Evolutionary conservation across 768 basidiomycete genomes (phyloP).

Genomic region (Baorangia bicolor): DNA sequence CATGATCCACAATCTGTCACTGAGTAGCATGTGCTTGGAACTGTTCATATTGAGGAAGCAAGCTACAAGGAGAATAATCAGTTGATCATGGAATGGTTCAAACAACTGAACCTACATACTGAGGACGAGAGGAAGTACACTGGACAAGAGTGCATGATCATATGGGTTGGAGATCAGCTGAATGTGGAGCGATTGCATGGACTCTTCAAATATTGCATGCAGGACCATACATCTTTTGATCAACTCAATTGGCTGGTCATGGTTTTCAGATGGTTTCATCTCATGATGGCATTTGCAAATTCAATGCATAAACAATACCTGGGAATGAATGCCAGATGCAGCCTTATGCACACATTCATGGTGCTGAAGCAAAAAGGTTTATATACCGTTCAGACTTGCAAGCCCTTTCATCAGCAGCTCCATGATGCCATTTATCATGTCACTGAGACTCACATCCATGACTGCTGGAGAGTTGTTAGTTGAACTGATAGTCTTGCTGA

Average conservation of each 20-base stretch:
- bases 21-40: conserved; percentile 37
- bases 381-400: neutral
- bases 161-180: conserved; percentile 39
- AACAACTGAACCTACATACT: conserved; percentile 13
- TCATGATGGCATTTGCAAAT: conserved; percentile 39
- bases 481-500: neutral
- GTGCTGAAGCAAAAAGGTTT: neutral
- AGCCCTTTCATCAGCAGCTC: conserved; percentile 1
- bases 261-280: conserved; percentile 43
- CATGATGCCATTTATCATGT: neutral
- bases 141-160: conserved; percentile 25
- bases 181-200: conserved; percentile 36
- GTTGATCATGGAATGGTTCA: conserved; percentile 17
- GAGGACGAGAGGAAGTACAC: conserved; percentile 21
- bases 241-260: conserved; percentile 35
- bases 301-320: conserved; percentile 42
- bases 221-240: conserved; percentile 42
- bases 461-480: neutral
- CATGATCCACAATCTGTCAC: conserved; percentile 27
- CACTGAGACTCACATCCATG: neutral
- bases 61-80: conserved; percentile 38
- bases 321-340: neutral
- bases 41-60: conserved; percentile 37
- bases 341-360: conserved; percentile 2
- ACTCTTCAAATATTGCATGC: conserved; percentile 33